phyloP scores from a whole-genome alignment of 805 yeast genomes.

The Kodamaea neixiangensis region DNA sequence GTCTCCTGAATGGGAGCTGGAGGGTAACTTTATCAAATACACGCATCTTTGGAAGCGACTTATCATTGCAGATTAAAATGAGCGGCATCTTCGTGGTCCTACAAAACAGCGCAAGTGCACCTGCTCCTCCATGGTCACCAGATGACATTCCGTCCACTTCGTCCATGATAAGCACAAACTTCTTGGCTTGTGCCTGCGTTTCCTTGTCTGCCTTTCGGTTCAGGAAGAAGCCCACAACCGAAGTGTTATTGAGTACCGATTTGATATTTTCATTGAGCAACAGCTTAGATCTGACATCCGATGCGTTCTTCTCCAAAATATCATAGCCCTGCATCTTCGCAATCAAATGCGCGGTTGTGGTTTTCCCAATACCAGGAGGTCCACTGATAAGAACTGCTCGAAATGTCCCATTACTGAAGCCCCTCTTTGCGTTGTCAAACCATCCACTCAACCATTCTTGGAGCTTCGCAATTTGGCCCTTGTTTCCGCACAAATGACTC shows the following conservation, averaged over 20 bases:
- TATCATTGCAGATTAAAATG: constrained; percentile 92
- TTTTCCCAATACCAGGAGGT: constrained; percentile 86
- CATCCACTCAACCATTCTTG: constrained; percentile 77
- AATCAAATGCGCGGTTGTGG: constrained; percentile 77
- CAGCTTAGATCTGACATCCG: constrained; percentile 87
- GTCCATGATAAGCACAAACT: constrained; percentile 89
- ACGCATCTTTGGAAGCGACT: constrained; percentile 90
- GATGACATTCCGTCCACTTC: constrained; percentile 99
- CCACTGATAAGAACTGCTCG: constrained; percentile 87
- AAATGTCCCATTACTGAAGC: constrained; percentile 61
- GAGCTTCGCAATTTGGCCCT: constrained; percentile 66
- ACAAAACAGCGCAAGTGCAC: constrained; percentile 86
- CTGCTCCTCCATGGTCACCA: constrained; percentile 99
- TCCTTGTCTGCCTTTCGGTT: constrained; percentile 29
- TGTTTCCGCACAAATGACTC: constrained; percentile 88
- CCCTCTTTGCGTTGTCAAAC: constrained; percentile 57
- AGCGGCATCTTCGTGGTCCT: constrained; percentile 84
- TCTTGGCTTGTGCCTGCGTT: constrained; percentile 42
- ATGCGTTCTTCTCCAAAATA: constrained; percentile 75
- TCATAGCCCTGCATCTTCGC: constrained; percentile 73
- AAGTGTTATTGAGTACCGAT: constrained; percentile 74
- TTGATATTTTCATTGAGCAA: constrained; percentile 68
- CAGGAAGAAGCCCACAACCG: constrained; percentile 75
- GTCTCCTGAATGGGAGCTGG: constrained; percentile 86
- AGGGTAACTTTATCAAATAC: constrained; percentile 84